These are phyloP conservation scores for Pichia sp. DNA, from an alignment of 1,139 yeast genomes.

Conservation along the genomic window DNA sequence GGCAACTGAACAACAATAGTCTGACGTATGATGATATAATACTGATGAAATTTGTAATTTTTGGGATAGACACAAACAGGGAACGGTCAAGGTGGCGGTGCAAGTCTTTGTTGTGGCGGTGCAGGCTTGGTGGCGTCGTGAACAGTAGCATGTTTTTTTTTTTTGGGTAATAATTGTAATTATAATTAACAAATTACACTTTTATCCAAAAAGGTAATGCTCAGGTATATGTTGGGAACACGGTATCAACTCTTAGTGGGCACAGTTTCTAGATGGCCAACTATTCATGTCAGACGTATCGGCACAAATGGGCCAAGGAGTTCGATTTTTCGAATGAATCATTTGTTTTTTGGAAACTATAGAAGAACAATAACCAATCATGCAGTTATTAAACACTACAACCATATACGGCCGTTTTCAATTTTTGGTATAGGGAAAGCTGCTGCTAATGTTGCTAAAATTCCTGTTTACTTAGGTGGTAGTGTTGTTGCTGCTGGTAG, in stretches of 20 bases:
- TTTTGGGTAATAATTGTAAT: neutral
- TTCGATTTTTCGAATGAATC: slow-evolving; percentile 7
- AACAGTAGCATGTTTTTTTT: neutral
- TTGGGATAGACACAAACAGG: neutral
- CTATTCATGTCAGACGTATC: slow-evolving; percentile 1
- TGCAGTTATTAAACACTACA: neutral
- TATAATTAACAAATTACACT: too few relatives aligned
- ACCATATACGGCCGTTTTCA: slow-evolving; percentile 24
- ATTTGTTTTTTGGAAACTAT: neutral
- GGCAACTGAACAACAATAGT: neutral
- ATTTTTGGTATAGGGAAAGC: slow-evolving; percentile 43
- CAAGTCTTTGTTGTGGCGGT: neutral
- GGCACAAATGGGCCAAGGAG: slow-evolving; percentile 3
- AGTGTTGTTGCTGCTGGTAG: slow-evolving; percentile 93
- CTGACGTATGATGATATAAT: neutral
- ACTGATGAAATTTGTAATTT: neutral
- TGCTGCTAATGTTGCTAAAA: slow-evolving; percentile 49
- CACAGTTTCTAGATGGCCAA: neutral
- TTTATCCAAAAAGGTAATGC: neutral
- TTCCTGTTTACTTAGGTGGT: slow-evolving; percentile 83
- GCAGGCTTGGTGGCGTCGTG: neutral
- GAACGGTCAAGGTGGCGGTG: neutral
- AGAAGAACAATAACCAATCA: slow-evolving; percentile 6
- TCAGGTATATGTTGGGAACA: neutral
- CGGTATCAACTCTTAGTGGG: neutral